Base-by-base conservation (phyloP, 176 grass and related monocot species). In the Chrysopogon serrulatus region DNA sequence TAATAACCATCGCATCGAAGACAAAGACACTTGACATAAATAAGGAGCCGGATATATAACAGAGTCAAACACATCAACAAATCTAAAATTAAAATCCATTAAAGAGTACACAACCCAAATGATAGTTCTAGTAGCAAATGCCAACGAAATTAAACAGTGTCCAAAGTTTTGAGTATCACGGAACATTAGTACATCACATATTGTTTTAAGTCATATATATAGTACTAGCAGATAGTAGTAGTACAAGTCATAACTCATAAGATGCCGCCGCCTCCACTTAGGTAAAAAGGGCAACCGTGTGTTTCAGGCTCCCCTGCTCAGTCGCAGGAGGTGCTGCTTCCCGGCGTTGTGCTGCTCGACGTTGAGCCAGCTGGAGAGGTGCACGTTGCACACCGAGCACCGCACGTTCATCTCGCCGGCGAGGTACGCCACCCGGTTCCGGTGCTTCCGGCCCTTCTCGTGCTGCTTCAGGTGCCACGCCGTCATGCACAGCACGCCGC, bases 401-500 rank as follows among this genome's bases (percentile, higher is more conserved):
- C 15, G 33, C 65, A 90, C 54, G 83, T 77, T 82, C 43, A n/a
- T 86, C 78, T 86, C 4, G 2, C 88, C 83, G 35, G 88, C 78
- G 63, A 42, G 43, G 64, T 16, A 53, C 8, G 88, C 88, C 73
- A 86, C 43, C 57, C 66, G 73, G 79, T 82, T 77, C 56, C 56
- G 53, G 83, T 90, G 88, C 79, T 77, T 86, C 79, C 79, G 82
- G 37, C 88, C 84, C 36, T 17, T 4, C 73, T 90, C 78, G 64
- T 90, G 83, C 64, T 57, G 32, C 88, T 48, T 82, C n/a, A 90
- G 71, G 78, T 90, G 10, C 71, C 17, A 63, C 53, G 10, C 51
- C 42, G 88, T 53, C 83, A 44, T 71, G 87, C 82, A 89, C 83
- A 28, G 42, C 70, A 85, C 83, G 51, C 73, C 64, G 83, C 83